Conservation (phyloP, 176 grass and related monocot genomes). For the Bolboschoenus planiculmis region DNA sequence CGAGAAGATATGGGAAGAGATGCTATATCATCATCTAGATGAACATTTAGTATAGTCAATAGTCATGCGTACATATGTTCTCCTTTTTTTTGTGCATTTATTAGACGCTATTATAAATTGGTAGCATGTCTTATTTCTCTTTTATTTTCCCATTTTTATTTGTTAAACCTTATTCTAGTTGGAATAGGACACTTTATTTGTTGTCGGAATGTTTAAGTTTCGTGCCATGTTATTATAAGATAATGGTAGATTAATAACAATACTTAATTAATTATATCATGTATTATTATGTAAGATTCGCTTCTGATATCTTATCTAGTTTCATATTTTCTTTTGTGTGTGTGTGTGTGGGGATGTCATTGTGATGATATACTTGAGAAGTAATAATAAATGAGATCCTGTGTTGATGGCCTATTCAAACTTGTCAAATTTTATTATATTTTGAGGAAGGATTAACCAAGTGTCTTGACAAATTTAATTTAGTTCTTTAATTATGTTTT, state of each 20-base stretch:
- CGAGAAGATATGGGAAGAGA: slow-evolving; percentile 39
- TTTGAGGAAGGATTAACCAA: neutral
- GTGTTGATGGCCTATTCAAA: too few relatives aligned
- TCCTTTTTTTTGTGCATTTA: neutral
- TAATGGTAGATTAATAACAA: neutral
- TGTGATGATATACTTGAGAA: too few relatives aligned
- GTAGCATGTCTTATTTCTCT: too few relatives aligned
- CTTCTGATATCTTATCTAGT: neutral
- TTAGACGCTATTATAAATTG: too few relatives aligned
- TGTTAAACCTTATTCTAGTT: too few relatives aligned
- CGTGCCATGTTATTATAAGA: neutral
- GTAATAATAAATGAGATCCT: too few relatives aligned
- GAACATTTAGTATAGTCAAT: neutral
- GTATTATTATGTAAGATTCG: neutral
- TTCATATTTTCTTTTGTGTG: neutral
- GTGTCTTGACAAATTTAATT: neutral
- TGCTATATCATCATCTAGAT: slow-evolving; percentile 28
- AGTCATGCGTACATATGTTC: neutral
- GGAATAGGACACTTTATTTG: too few relatives aligned
- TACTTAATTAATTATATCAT: neutral
- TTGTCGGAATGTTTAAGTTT: neutral
- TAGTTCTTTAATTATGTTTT: neutral
- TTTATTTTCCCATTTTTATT: too few relatives aligned
- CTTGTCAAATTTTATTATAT: neutral
- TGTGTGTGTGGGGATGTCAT: too few relatives aligned